These are phyloP conservation scores for Inga laurina DNA, from an alignment of 306 rosid genomes.

Conservation along the genomic window DNA sequence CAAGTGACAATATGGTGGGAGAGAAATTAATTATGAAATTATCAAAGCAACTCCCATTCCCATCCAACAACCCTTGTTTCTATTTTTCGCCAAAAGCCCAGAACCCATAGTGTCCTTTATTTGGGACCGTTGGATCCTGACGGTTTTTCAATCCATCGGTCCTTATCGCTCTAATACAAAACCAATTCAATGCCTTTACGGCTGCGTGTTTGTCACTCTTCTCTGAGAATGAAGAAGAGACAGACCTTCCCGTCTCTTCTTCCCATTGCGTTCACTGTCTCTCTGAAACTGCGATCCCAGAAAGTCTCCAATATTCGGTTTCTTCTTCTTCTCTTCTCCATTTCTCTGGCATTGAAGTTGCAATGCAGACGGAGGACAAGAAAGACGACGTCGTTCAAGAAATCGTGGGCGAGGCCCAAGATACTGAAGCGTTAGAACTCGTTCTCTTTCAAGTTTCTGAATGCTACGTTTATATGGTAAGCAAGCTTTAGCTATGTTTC, in stretches of 20 bases:
- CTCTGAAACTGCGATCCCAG: too few relatives aligned
- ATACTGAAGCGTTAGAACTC: constrained; percentile 69
- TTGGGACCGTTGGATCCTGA: constrained; percentile 37
- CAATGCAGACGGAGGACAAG: constrained; percentile 61
- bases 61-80: not conserved
- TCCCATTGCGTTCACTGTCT: too few relatives aligned
- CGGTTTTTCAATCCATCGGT: constrained; percentile 14
- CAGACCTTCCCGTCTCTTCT: too few relatives aligned
- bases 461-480: constrained; percentile 91
- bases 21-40: not conserved
- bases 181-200: constrained; percentile 16
- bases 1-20: too few relatives aligned
- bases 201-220: constrained; percentile 11
- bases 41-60: constrained; percentile 4
- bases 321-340: not conserved
- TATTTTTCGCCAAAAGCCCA: too few relatives aligned
- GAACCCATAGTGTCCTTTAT: not conserved
- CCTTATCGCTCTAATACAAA: not conserved
- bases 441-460: constrained; percentile 94
- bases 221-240: not conserved
- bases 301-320: too few relatives aligned
- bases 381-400: constrained; percentile 40
- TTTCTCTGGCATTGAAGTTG: constrained; percentile 33
- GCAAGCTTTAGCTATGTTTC: constrained; percentile 31
- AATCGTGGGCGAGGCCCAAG: constrained; percentile 58